Conservation (phyloP, 2,329 filamentous ascomycete genomes). For the Dothideomycetidae sp. region DNA sequence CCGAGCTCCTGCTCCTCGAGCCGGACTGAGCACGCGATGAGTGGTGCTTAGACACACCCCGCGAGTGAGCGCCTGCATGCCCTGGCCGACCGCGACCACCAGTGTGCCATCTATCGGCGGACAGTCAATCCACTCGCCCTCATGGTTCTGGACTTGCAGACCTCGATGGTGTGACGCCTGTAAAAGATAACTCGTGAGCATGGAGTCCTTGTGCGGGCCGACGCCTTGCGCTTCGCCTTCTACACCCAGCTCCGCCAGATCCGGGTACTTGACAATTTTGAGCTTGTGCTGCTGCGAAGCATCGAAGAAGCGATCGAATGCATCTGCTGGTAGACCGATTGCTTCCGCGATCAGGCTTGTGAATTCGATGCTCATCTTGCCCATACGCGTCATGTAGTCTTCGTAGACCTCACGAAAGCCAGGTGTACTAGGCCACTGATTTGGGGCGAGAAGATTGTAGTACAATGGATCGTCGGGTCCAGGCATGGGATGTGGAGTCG, state of each 20-base stretch:
- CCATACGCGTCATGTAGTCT: slow-evolving; percentile 66
- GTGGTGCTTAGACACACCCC: slow-evolving; percentile 73
- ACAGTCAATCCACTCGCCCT: slow-evolving; percentile 69
- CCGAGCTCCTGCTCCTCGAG: slow-evolving; percentile 53
- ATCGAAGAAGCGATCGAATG: slow-evolving; percentile 71
- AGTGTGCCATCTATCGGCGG: slow-evolving; percentile 62
- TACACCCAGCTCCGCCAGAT: slow-evolving; percentile 29
- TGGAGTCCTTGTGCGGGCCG: slow-evolving; percentile 72
- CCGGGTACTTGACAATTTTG: slow-evolving; percentile 79
- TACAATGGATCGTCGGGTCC: slow-evolving; percentile 50
- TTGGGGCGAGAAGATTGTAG: slow-evolving; percentile 60
- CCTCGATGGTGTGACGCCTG: slow-evolving; percentile 65
- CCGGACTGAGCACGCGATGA: slow-evolving; percentile 65
- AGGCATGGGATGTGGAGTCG: slow-evolving; percentile 59
- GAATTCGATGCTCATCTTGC: slow-evolving; percentile 55
- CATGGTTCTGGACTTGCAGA: slow-evolving; percentile 68
- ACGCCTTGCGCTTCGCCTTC: slow-evolving; percentile 48
- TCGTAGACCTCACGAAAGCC: slow-evolving; percentile 54
- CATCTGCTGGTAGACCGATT: slow-evolving; percentile 52
- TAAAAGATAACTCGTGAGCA: slow-evolving; percentile 68
- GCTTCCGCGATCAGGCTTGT: slow-evolving; percentile 72
- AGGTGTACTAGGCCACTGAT: slow-evolving; percentile 69
- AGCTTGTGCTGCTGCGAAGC: slow-evolving; percentile 62
- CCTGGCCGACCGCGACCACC: slow-evolving; percentile 78
- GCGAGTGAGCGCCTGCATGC: slow-evolving; percentile 68